These are phyloP conservation scores for Zygotorulaspora mrakii DNA, from an alignment of 1,139 yeast species.

Conservation along the genomic window DNA sequence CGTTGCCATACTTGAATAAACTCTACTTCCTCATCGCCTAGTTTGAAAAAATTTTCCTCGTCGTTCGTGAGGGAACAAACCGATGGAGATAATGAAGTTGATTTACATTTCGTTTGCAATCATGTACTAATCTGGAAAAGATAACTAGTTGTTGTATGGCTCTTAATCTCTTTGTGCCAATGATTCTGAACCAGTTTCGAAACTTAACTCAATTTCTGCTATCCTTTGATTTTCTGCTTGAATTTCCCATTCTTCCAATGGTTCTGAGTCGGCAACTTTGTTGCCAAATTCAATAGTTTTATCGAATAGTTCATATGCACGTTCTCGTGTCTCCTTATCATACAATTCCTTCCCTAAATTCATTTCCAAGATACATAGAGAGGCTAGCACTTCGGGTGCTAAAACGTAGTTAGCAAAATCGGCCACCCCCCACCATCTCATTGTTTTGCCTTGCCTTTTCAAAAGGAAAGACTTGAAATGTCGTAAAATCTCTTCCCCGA, in stretches of 20 bases:
- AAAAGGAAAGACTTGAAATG: constrained; percentile 36
- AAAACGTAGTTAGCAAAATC: constrained; percentile 57
- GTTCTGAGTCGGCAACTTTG: constrained; percentile 30
- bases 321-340: constrained; percentile 29
- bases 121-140: too few species aligned
- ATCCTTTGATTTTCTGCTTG: constrained; percentile 8
- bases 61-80: constrained; percentile 12
- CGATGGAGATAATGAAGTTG: not conserved
- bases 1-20: not conserved
- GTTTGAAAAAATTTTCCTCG: constrained; percentile 16
- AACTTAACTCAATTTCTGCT: not conserved
- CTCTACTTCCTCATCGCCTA: constrained; percentile 1
- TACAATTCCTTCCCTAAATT: constrained; percentile 25
- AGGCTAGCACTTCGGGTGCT: constrained; percentile 58
- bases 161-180: too few species aligned
- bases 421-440: constrained; percentile 58
- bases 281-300: constrained; percentile 55
- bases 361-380: constrained; percentile 50
- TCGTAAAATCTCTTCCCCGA: constrained; percentile 42
- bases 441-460: constrained; percentile 41
- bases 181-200: not conserved
- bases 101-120: not conserved
- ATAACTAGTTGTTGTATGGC: too few species aligned
- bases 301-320: constrained; percentile 46
- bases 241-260: constrained; percentile 32